These are phyloP conservation scores for Ceratocystis huliohia DNA, from an alignment of 2,329 filamentous ascomycete species.

Conservation along the genomic window DNA sequence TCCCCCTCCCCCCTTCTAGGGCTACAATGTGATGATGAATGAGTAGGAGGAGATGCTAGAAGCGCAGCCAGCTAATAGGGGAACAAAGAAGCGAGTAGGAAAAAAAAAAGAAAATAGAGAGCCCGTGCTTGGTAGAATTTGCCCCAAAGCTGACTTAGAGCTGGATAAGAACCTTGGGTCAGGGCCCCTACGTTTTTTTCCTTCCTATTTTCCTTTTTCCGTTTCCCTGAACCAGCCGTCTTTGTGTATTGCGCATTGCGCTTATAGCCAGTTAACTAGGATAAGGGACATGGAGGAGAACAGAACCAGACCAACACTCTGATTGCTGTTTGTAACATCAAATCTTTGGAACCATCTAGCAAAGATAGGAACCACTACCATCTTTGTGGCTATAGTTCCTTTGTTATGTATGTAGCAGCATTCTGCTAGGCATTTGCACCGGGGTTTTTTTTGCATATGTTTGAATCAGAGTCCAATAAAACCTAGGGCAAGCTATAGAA, in stretches of 20 bases:
- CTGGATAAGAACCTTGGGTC: background rate
- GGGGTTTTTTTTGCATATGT: background rate
- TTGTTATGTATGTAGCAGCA: background rate
- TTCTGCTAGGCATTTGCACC: background rate
- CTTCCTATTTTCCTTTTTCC: background rate
- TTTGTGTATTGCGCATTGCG: no score
- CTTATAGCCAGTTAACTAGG: no score
- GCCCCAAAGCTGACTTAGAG: background rate
- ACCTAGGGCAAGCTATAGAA: background rate
- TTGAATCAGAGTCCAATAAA: background rate
- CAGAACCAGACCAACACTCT: background rate
- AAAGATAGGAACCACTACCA: no score
- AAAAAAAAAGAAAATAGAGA: background rate
- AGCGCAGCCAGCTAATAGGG: background rate
- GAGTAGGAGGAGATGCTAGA: background rate
- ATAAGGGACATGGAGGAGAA: background rate
- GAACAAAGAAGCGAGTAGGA: background rate
- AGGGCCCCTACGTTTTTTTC: background rate
- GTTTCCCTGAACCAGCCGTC: background rate
- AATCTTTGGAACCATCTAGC: background rate
- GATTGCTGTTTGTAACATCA: background rate
- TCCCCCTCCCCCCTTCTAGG: background rate
- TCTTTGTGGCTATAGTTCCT: no score
- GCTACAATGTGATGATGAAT: background rate
- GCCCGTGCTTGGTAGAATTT: background rate